Evolutionary conservation across 345 rosid species (phyloP), one percentile per base, ranked within the genome.

Genomic region (Pistacia vera): DNA sequence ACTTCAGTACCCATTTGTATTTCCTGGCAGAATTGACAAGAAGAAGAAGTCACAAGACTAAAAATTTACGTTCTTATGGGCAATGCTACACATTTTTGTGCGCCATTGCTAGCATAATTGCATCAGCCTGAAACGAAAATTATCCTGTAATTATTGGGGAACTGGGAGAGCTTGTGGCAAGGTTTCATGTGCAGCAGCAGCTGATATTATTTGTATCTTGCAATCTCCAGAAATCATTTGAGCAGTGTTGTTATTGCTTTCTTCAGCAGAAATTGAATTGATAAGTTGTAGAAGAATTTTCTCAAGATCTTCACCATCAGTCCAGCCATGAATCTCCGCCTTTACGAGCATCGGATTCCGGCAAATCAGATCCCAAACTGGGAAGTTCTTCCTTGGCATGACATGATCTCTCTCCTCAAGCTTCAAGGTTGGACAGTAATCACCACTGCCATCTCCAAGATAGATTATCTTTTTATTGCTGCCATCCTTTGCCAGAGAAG

Each of bases 331-430:
- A 36, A 93, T 89, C 41, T 87, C 76, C 2, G 97, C 97, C 81
- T 87, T 87, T 18, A 95, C 65, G 11, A 83, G 46, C 81, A 75
- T 74, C 0, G 93, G 93, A 68, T 90, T 89, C 63, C 71, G 72
- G 82, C 82, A 70, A 38, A 93, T 93, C 28, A 93, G 81, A 28
- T 89, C 91, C 98, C 97, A 93, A 5, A 90, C 83, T 2, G 98
- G 97, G 51, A 82, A 95, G 12, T 90, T 84, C 81, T 93, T 95
- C 84, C 97, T 94, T 9, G 98, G 99, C 98, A 95, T 93, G 79
- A 86, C 63, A 68, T 76, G 78, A 80, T 91, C 97, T 56, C 75
- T 68, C 12, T 86, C 75, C 5, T 49, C 68, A 3, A 95, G 96
- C 84, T 82, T 93, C 82, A 95, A 76, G 75, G 86, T 86, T 0